Percentiles rank a stretch among this genome's conserved stretches.
Evolutionary conservation across 2,329 filamentous ascomycete species (phyloP).

Genomic region (Atkinsonella texensis): DNA sequence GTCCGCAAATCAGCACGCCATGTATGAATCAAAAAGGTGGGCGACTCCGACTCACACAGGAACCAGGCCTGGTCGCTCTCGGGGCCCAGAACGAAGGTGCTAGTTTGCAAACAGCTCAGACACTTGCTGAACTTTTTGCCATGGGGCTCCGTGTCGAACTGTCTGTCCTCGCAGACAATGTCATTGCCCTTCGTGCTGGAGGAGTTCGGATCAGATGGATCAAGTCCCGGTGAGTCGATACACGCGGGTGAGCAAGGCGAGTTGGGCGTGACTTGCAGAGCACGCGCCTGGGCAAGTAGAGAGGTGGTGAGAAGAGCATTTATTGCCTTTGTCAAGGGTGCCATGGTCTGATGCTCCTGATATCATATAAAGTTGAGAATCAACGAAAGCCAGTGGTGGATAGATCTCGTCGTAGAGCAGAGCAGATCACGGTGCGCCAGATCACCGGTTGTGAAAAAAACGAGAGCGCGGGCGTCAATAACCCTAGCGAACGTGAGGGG

Average conservation of each 20-base stretch:
- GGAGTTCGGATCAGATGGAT: conserved; percentile 30
- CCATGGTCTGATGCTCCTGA: neutral
- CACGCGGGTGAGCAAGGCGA: conserved; percentile 43
- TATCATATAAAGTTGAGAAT: too few species aligned
- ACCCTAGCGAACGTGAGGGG: too few species aligned
- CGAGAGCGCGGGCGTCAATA: too few species aligned
- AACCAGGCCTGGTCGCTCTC: conserved; percentile 46
- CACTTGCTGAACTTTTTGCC: conserved; percentile 38
- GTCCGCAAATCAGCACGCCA: too few species aligned
- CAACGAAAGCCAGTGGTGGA: too few species aligned
- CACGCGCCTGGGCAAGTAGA: neutral
- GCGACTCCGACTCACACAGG: conserved; percentile 30
- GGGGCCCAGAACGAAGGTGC: conserved; percentile 30
- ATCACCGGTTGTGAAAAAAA: too few species aligned
- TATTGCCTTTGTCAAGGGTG: neutral
- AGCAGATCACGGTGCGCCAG: too few species aligned
- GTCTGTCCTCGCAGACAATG: conserved; percentile 35
- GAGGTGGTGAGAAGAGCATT: neutral
- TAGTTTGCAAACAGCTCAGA: conserved; percentile 40
- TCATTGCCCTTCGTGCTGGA: conserved; percentile 32
- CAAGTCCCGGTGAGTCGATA: conserved; percentile 21
- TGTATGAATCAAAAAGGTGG: too few species aligned
- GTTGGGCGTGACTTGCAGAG: conserved; percentile 39
- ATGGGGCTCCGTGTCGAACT: conserved; percentile 23
- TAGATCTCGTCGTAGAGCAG: too few species aligned